Base-by-base conservation (phyloP, 805 yeast species). In the Ogataea chonburiensis region DNA sequence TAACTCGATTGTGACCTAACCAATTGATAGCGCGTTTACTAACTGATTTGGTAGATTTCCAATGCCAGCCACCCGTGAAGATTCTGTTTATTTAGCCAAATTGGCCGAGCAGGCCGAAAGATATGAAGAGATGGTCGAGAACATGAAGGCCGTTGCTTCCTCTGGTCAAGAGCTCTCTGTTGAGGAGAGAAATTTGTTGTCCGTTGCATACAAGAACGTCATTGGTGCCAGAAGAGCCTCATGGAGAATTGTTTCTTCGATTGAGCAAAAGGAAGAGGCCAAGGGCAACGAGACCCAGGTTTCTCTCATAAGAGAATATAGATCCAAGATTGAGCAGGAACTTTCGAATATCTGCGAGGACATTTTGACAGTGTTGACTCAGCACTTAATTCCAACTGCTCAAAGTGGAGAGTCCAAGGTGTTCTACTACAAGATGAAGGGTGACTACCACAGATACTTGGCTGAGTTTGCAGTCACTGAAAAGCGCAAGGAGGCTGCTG, bases 101-200 rank as follows among this genome's bases (percentile, higher is more conserved):
- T 81, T 93, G 65, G 96, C 97, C 61, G 98, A 91, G 72, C 97
- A 91, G 75, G 97, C 98, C 61, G 98, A 93, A 74, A 94, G 98
- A 71, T 93, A 89, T 67, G 98, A 93, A 73, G 98, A 91, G 73
- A 88, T 86, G 97, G 98, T 91, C 56, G 96, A 87, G 67, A 87
- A 86, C 74, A 91, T 91, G 97, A 89, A 91, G 68, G 83, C 86
- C 37, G 98, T 93, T 59, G 98, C 97, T 55, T 83, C 95, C 27
- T 79, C 95, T 28, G 96, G 96, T 46, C 89, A 86, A 68, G 98
- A 91, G 67, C 73, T 93, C 53, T 83, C 94, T 34, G 96, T 93
- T 52, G 98, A 93, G 72, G 98, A 93, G 73, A 89, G 98, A 69
- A 93, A 93, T 71, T 75, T 91, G 53, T 77, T 91, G 57, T 87